phyloP scores from a whole-genome alignment of 2,329 filamentous ascomycete genomes.

The Sporothrix phasma region DNA sequence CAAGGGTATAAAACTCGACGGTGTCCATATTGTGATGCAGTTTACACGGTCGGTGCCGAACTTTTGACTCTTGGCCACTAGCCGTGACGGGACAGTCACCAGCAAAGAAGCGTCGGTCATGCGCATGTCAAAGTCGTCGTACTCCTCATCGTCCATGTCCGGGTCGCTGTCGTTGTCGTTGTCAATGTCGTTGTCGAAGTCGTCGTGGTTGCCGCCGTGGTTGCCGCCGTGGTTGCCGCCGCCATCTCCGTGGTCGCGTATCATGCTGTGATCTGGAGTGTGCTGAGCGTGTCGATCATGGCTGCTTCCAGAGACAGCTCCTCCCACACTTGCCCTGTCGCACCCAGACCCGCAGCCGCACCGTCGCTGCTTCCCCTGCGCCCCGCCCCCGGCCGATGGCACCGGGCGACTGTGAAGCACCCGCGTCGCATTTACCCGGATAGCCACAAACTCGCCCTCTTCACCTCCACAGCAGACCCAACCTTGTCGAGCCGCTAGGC shows the following conservation, averaged over 20 bases:
- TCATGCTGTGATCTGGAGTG: neutral
- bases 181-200: slow-evolving; percentile 25
- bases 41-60: slow-evolving; percentile 54
- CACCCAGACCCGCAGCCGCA: neutral
- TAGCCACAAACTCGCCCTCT: slow-evolving; percentile 74
- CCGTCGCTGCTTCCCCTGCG: neutral
- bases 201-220: neutral
- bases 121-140: slow-evolving; percentile 16
- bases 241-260: neutral
- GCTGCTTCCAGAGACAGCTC: neutral
- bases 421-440: slow-evolving; percentile 43
- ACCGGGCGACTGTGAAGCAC: slow-evolving; percentile 23
- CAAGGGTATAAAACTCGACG: slow-evolving; percentile 29
- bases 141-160: slow-evolving; percentile 14
- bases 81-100: slow-evolving; percentile 9
- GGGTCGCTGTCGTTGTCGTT: slow-evolving; percentile 20
- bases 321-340: neutral
- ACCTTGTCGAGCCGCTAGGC: slow-evolving; percentile 73
- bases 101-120: neutral
- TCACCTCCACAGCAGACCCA: slow-evolving; percentile 90
- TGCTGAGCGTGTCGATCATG: neutral
- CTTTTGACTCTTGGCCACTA: slow-evolving; percentile 40
- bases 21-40: slow-evolving; percentile 56
- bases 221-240: slow-evolving; percentile 7
- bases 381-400: slow-evolving; percentile 11